Percentiles rank a stretch among this genome's conserved stretches.
Conservation (phyloP, 345 rosid genomes). For the Brassica nigra region DNA sequence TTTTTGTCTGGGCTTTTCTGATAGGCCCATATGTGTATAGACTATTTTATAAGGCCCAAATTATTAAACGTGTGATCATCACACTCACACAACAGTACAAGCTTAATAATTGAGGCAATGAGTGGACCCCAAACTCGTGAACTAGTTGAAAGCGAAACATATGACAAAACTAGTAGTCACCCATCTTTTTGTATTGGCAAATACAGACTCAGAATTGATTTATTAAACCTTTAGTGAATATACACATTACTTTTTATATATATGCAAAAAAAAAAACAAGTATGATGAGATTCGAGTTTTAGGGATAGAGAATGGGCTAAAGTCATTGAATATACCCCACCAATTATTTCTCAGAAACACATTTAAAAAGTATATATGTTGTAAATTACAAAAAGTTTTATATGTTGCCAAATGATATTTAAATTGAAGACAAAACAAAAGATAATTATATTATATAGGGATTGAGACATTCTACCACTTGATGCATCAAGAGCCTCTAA, state of each 20-base stretch:
- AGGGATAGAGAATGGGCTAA: conserved; percentile 6
- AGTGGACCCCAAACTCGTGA: conserved; percentile 32
- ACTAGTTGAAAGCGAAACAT: conserved; percentile 27
- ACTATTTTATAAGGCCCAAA: neutral
- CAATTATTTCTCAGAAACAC: conserved; percentile 18
- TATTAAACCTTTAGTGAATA: no score
- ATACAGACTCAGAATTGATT: neutral
- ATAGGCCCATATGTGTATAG: neutral
- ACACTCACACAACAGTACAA: neutral
- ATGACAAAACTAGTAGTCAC: conserved; percentile 21
- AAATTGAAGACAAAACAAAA: no score
- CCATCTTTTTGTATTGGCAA: conserved; percentile 24
- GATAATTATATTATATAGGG: neutral
- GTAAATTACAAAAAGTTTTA: no score
- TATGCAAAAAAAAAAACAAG: neutral
- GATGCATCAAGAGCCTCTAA: conserved; percentile 1
- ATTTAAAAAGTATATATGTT: neutral
- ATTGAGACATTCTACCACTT: conserved; percentile 27
- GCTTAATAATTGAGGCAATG: conserved; percentile 23
- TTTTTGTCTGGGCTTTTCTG: neutral
- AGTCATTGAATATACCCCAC: conserved; percentile 27
- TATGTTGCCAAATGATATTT: neutral
- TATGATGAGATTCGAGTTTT: conserved; percentile 17
- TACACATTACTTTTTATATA: neutral
- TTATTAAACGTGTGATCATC: neutral